A percentile compares a stretch with the other conserved stretches of the same genome.
phyloP scores from a whole-genome alignment of 805 yeast genomes.

The Jamesozyma jinghongensis region DNA sequence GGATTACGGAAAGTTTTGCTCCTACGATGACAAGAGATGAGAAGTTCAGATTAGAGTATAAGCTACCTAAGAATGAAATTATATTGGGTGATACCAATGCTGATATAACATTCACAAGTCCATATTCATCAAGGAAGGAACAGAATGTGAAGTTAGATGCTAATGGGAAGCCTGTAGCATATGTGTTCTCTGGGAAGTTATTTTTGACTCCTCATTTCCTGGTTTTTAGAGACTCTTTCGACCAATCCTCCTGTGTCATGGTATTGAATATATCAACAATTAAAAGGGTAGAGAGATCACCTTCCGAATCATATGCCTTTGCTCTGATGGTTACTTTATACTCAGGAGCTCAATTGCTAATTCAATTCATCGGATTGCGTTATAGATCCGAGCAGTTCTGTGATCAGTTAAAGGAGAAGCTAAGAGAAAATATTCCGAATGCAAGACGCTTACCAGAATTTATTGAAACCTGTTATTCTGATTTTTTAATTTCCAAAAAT shows the following conservation, averaged over 20 bases:
- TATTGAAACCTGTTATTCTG: constrained; percentile 71
- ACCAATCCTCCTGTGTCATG: constrained; percentile 57
- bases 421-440: constrained; percentile 54
- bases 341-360: constrained; percentile 49
- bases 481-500: constrained; percentile 58
- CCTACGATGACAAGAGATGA: constrained; percentile 56
- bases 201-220: constrained; percentile 67
- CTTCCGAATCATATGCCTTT: constrained; percentile 65
- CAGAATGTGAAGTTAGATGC: constrained; percentile 1
- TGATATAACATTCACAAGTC: constrained; percentile 39
- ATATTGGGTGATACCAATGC: constrained; percentile 60
- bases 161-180: constrained; percentile 20
- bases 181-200: constrained; percentile 52
- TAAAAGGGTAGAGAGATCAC: constrained; percentile 78
- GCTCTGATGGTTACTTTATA: constrained; percentile 66
- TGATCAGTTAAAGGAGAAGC: constrained; percentile 47
- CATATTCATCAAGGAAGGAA: constrained; percentile 12
- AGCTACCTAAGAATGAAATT: constrained; percentile 61
- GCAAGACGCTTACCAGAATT: constrained; percentile 58
- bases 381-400: constrained; percentile 78
- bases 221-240: constrained; percentile 64
- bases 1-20: constrained; percentile 24
- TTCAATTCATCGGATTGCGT: constrained; percentile 72
- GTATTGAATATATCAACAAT: constrained; percentile 67
- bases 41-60: constrained; percentile 54